phyloP scores from a whole-genome alignment of 2,329 filamentous ascomycete genomes.

The Thermoascus crustaceus region DNA sequence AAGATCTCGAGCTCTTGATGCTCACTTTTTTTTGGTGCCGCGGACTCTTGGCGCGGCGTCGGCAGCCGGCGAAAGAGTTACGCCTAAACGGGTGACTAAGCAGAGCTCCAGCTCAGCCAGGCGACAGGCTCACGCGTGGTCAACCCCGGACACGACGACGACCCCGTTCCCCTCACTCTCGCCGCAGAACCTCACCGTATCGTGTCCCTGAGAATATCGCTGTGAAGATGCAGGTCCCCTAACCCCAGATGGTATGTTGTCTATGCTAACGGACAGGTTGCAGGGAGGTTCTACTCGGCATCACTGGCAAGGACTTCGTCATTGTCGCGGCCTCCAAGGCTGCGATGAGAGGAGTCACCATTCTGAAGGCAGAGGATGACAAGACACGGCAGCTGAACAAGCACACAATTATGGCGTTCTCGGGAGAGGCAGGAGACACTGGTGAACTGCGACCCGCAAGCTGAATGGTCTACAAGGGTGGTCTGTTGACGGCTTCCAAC shows the following conservation, averaged over 20 bases:
- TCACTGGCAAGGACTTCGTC: conserved; percentile 98
- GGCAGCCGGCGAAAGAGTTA: conserved; percentile 9
- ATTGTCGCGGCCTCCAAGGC: conserved; percentile 96
- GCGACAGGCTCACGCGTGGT: conserved; percentile 36
- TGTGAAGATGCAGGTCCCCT: conserved; percentile 20
- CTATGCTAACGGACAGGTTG: conserved; percentile 2
- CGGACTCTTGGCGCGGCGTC: conserved; percentile 19
- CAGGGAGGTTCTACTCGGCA: conserved; percentile 96
- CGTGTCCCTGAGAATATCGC: conserved; percentile 7
- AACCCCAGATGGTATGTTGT: background rate
- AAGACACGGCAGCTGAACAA: conserved; percentile 91
- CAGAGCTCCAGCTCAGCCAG: conserved; percentile 23
- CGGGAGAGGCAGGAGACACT: conserved; percentile 92
- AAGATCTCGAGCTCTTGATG: conserved; percentile 4
- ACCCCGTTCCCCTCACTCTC: conserved; percentile 6
- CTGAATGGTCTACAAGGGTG: background rate
- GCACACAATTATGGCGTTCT: conserved; percentile 90
- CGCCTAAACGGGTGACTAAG: conserved; percentile 10
- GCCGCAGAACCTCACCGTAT: conserved; percentile 11
- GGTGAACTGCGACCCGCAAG: conserved; percentile 43
- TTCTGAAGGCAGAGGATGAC: conserved; percentile 92
- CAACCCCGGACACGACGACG: conserved; percentile 14
- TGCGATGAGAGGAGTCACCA: conserved; percentile 92
- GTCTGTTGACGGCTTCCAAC: conserved; percentile 10
- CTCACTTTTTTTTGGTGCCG: conserved; percentile 29